These are phyloP conservation scores for Axilococcus clingmanii DNA, from an alignment of 139 green algal genomes.

Conservation along the genomic window DNA sequence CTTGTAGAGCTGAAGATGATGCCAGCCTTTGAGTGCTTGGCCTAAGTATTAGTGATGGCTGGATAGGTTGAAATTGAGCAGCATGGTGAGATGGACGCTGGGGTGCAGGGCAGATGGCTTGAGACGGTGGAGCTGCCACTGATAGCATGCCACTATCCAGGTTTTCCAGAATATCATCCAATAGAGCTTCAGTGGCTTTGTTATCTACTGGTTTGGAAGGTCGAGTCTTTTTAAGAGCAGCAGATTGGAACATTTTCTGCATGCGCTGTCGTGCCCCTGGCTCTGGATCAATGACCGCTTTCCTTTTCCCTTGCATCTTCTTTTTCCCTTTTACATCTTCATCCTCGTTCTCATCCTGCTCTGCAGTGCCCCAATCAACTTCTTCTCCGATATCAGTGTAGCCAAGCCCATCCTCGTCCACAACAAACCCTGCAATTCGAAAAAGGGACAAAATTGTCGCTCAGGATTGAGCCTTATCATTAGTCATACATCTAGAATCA, in stretches of 20 bases:
- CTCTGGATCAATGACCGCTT: constrained; percentile 11
- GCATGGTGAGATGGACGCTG: too few species aligned
- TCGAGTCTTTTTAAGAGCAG: constrained; percentile 19
- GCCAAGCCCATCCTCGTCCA: constrained; percentile 63
- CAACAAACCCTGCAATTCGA: constrained; percentile 61
- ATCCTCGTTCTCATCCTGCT: constrained; percentile 7
- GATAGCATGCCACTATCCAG: too few species aligned
- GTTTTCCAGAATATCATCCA: constrained; percentile 67
- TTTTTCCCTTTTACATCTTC: constrained; percentile 2
- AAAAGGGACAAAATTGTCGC: not conserved
- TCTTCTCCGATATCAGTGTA: constrained; percentile 89
- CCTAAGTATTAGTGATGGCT: too few species aligned
- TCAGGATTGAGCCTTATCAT: not conserved
- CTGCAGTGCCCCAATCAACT: constrained; percentile 56
- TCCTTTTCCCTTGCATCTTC: constrained; percentile 22
- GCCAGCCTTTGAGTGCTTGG: too few species aligned
- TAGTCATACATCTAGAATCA: not conserved
- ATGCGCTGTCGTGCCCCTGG: constrained; percentile 26
- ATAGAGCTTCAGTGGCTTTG: constrained; percentile 47
- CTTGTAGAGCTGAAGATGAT: too few species aligned
- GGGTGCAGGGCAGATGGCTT: too few species aligned
- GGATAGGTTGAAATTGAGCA: too few species aligned
- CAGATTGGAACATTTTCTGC: constrained; percentile 44
- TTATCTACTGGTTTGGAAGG: constrained; percentile 14
- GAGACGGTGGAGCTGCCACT: too few species aligned